Evolutionary conservation across 257 asterid species (phyloP).

Genomic region (Lycium barbarum): DNA sequence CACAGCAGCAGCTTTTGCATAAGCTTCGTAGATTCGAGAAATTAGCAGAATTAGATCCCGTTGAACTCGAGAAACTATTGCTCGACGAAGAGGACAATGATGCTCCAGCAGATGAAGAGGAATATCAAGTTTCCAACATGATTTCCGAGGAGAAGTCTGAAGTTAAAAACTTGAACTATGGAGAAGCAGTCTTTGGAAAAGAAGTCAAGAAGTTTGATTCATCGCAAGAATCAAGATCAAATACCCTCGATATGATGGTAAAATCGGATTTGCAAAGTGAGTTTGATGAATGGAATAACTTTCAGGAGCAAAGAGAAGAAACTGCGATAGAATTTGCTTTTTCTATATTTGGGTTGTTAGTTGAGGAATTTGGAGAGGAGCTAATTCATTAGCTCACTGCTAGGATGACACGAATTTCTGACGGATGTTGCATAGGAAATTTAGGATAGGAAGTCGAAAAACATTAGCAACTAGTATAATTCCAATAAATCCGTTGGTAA

Average conservation of each 20-base stretch:
- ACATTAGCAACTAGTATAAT: background rate
- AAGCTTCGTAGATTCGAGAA: slow-evolving; percentile 62
- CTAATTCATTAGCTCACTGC: slow-evolving; percentile 11
- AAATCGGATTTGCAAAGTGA: slow-evolving; percentile 49
- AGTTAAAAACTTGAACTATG: slow-evolving; percentile 28
- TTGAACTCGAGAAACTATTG: slow-evolving; percentile 64
- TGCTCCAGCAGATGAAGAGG: slow-evolving; percentile 31
- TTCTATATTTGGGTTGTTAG: slow-evolving; percentile 40
- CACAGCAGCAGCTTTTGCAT: slow-evolving; percentile 59
- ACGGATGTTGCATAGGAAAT: background rate
- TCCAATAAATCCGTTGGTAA: background rate
- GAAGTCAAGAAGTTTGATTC: slow-evolving; percentile 48
- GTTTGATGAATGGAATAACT: slow-evolving; percentile 47
- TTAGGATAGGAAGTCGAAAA: background rate
- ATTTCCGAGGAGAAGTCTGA: slow-evolving; percentile 45
- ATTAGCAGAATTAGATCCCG: slow-evolving; percentile 67
- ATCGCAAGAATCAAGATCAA: slow-evolving; percentile 44
- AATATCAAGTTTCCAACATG: slow-evolving; percentile 39
- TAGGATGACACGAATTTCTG: background rate
- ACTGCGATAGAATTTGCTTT: slow-evolving; percentile 53
- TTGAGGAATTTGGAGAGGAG: slow-evolving; percentile 57
- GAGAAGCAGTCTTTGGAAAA: slow-evolving; percentile 45
- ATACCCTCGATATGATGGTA: slow-evolving; percentile 61
- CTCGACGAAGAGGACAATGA: slow-evolving; percentile 56
- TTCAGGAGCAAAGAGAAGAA: slow-evolving; percentile 45